These are phyloP conservation scores for Lactarius sanguifluus DNA, from an alignment of 768 basidiomycete species.

Conservation along the genomic window DNA sequence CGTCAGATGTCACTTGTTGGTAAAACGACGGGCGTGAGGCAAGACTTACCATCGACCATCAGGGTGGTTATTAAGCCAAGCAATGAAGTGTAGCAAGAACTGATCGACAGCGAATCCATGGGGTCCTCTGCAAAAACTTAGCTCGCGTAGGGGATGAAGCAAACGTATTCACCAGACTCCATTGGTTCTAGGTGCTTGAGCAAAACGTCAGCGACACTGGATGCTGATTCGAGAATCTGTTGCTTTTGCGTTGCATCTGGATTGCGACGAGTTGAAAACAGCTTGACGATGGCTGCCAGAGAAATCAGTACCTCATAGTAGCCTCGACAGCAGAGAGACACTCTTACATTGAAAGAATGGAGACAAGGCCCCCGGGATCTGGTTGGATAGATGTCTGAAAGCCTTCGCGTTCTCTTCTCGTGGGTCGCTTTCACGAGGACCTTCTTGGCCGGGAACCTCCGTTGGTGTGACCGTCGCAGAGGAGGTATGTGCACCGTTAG, in stretches of 20 bases:
- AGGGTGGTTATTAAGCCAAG: constrained; percentile 51
- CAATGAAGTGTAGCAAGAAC: constrained; percentile 56
- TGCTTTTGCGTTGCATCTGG: constrained; percentile 73
- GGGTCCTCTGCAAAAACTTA: constrained; percentile 14
- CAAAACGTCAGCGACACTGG: constrained; percentile 69
- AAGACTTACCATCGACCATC: constrained; percentile 56
- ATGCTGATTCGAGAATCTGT: constrained; percentile 70
- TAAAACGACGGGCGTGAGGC: not conserved
- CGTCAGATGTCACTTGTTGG: constrained; percentile 17
- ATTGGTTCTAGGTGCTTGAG: constrained; percentile 62
- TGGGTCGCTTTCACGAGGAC: constrained; percentile 43
- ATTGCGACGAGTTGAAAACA: constrained; percentile 80
- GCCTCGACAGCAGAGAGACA: constrained; percentile 1
- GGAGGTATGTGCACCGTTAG: constrained; percentile 31
- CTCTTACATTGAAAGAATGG: constrained; percentile 83
- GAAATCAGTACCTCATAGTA: constrained; percentile 8
- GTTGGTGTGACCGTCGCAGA: constrained; percentile 28
- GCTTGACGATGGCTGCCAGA: constrained; percentile 72
- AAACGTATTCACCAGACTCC: constrained; percentile 48
- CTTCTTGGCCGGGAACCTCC: constrained; percentile 30
- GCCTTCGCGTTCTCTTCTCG: constrained; percentile 69
- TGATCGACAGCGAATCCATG: constrained; percentile 45
- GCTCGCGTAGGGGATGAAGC: not conserved
- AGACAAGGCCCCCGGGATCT: constrained; percentile 69
- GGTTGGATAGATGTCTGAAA: constrained; percentile 76